Conservation (phyloP, 176 grass and related monocot genomes). For the Elaeis guineensis region DNA sequence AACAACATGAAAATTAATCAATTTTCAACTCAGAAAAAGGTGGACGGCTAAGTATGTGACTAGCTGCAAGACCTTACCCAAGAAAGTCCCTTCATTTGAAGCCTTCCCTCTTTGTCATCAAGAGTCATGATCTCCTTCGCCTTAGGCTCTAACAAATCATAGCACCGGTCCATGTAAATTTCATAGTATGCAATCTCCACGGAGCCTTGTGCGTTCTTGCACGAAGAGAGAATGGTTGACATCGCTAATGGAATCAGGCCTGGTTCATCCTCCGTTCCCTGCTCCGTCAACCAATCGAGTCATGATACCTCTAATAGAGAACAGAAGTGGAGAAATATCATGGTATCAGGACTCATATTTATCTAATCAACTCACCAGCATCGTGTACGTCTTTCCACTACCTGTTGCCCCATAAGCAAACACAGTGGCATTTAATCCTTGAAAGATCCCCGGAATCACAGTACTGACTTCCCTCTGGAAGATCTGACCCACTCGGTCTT, state of each 20-base stretch:
- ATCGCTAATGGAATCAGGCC: conserved; percentile 68
- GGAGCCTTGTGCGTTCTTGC: conserved; percentile 42
- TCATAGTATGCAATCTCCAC: conserved; percentile 80
- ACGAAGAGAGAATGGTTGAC: conserved; percentile 37
- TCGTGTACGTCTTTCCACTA: conserved; percentile 90
- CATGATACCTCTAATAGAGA: too few relatives aligned
- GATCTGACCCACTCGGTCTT: conserved; percentile 31
- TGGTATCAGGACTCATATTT: too few relatives aligned
- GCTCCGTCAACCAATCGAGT: not conserved
- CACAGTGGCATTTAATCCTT: conserved; percentile 50
- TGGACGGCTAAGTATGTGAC: too few relatives aligned
- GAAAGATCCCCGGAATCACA: conserved; percentile 57
- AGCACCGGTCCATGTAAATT: conserved; percentile 86
- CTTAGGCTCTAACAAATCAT: conserved; percentile 86
- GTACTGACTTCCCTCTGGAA: conserved; percentile 62
- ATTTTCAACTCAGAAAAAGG: not conserved
- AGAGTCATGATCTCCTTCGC: conserved; percentile 70
- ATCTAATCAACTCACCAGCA: conserved; percentile 39
- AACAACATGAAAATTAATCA: not conserved
- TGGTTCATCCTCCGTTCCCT: conserved; percentile 54
- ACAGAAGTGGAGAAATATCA: too few relatives aligned
- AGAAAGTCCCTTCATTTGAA: conserved; percentile 76
- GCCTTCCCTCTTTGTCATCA: conserved; percentile 66
- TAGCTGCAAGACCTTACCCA: conserved; percentile 38
- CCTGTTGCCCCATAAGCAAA: conserved; percentile 83